phyloP scores from a whole-genome alignment of 1,284 basidiomycete species.

The Mycena citricolor region DNA sequence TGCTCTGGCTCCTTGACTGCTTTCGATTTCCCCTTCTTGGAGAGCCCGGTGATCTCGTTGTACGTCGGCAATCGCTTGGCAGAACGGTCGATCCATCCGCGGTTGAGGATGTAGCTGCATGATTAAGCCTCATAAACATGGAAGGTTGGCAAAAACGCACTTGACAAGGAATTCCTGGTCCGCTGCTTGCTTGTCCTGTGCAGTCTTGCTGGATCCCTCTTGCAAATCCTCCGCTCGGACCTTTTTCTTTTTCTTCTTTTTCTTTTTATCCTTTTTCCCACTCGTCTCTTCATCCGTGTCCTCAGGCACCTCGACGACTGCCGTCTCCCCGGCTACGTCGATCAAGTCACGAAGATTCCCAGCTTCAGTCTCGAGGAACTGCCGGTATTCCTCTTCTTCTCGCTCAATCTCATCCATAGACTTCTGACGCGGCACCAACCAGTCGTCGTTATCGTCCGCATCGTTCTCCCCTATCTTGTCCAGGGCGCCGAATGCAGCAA shows the following conservation, averaged over 20 bases:
- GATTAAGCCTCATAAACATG: not conserved
- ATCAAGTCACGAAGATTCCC: slow-evolving; percentile 70
- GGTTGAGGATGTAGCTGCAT: slow-evolving; percentile 87
- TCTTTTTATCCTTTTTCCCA: slow-evolving; percentile 31
- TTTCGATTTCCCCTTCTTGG: slow-evolving; percentile 39
- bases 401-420: slow-evolving; percentile 73
- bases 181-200: slow-evolving; percentile 53
- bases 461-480: slow-evolving; percentile 43
- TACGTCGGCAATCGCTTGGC: slow-evolving; percentile 78
- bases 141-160: slow-evolving; percentile 47
- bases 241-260: slow-evolving; percentile 35
- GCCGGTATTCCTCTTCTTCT: slow-evolving; percentile 80
- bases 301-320: slow-evolving; percentile 34
- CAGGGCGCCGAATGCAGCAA: slow-evolving; percentile 74
- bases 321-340: slow-evolving; percentile 40
- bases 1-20: slow-evolving; percentile 33
- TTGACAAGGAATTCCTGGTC: slow-evolving; percentile 90
- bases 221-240: slow-evolving; percentile 30
- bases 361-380: slow-evolving; percentile 81
- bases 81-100: slow-evolving; percentile 89
- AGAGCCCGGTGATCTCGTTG: slow-evolving; percentile 62
- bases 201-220: slow-evolving; percentile 1
- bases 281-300: slow-evolving; percentile 35
- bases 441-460: slow-evolving; percentile 58
- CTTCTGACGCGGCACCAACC: slow-evolving; percentile 75